These are phyloP conservation scores for Syzygium aqueum DNA, from an alignment of 345 rosid species.

Conservation along the genomic window DNA sequence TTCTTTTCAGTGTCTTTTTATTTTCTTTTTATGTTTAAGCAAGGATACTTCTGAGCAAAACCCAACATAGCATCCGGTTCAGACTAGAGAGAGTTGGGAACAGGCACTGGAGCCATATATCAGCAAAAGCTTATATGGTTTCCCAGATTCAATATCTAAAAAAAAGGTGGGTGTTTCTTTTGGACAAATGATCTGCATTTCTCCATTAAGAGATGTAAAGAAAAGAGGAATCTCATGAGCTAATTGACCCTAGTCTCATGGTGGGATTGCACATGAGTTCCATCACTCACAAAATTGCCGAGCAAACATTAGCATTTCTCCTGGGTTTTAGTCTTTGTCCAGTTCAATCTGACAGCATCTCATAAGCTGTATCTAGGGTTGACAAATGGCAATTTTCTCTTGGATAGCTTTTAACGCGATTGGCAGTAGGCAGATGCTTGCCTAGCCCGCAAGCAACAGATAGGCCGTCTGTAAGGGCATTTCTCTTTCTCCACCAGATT, in stretches of 20 bases:
- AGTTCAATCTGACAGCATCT: background rate
- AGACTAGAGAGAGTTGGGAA: background rate
- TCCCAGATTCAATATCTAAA: background rate
- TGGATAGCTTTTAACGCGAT: background rate
- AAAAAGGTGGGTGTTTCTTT: background rate
- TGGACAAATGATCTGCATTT: background rate
- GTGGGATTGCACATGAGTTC: background rate
- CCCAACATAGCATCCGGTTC: background rate
- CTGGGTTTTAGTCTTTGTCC: background rate
- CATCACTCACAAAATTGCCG: background rate
- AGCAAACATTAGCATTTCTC: background rate
- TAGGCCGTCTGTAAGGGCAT: background rate
- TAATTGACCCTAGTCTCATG: background rate
- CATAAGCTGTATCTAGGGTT: background rate
- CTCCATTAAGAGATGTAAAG: background rate
- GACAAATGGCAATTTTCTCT: background rate
- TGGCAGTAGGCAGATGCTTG: background rate
- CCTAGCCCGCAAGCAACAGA: background rate
- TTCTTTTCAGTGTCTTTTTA: background rate
- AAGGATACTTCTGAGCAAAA: background rate
- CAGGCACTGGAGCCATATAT: background rate
- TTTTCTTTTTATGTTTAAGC: background rate
- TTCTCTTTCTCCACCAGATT: background rate
- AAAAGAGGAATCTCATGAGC: background rate
- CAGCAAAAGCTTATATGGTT: fast-evolving